Evolutionary conservation across 1,139 yeast species (phyloP).

Genomic region (Diutina pseudorugosa): DNA sequence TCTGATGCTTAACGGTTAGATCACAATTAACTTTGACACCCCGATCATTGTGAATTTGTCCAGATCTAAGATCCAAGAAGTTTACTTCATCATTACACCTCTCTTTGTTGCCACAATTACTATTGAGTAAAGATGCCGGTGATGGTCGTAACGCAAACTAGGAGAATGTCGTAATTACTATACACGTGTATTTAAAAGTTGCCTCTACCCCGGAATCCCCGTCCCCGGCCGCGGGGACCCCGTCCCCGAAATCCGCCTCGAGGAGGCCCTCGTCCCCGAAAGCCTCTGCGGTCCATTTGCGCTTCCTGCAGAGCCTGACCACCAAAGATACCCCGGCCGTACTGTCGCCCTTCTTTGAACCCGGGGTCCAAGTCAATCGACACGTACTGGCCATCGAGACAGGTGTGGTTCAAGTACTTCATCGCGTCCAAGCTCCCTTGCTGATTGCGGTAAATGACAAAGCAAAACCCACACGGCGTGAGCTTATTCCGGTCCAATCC

Average conservation of each 20-base stretch:
- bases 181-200: constrained; percentile 5
- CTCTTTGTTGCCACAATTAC: too few species aligned
- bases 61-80: too few species aligned
- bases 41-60: too few species aligned
- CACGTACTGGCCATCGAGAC: constrained; percentile 66
- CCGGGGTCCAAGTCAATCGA: constrained; percentile 92
- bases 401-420: constrained; percentile 68
- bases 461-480: constrained; percentile 95
- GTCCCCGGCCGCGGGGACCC: constrained; percentile 12
- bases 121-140: too few species aligned
- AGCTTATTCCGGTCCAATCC: constrained; percentile 81
- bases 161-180: background rate
- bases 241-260: constrained; percentile 9
- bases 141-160: too few species aligned
- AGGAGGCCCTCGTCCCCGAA: constrained; percentile 11
- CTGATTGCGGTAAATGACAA: constrained; percentile 60
- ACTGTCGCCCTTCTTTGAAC: constrained; percentile 86
- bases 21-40: too few species aligned
- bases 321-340: constrained; percentile 83
- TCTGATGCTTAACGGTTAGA: too few species aligned
- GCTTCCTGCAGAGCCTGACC: constrained; percentile 41
- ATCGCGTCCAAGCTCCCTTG: constrained; percentile 70
- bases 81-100: too few species aligned
- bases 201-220: constrained; percentile 10
- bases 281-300: constrained; percentile 3